Conservation (phyloP, 139 green algal genomes). For the Diplosphaera chodatii region DNA sequence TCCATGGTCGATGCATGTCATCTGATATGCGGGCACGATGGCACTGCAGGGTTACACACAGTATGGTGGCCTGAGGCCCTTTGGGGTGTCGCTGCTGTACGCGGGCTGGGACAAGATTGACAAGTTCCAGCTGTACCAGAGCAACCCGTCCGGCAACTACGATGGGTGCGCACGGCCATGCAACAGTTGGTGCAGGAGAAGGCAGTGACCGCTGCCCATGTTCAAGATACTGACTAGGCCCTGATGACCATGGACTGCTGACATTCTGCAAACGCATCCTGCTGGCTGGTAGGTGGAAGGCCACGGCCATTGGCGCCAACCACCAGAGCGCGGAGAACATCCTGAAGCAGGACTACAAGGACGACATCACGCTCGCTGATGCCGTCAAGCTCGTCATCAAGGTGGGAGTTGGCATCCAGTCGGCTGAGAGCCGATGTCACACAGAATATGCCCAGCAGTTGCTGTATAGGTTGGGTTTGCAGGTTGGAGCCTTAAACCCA, state of each 20-base stretch:
- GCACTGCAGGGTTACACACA: slow-evolving; percentile 87
- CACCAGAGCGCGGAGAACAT: slow-evolving; percentile 80
- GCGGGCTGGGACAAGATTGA: slow-evolving; percentile 93
- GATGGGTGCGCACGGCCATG: slow-evolving; percentile 57
- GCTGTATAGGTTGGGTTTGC: no score
- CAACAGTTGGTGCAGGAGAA: no score
- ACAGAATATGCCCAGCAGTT: no score
- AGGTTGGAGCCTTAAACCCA: no score
- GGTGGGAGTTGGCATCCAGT: no score
- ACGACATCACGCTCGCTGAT: slow-evolving; percentile 65
- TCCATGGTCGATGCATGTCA: no score
- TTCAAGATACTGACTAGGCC: no score
- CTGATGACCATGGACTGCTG: no score
- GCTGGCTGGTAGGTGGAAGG: slow-evolving; percentile 71
- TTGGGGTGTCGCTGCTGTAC: slow-evolving; percentile 97
- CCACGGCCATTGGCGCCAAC: slow-evolving; percentile 88
- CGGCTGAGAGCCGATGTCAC: no score
- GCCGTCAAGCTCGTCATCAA: slow-evolving; percentile 81
- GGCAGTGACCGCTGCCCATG: no score
- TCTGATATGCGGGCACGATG: no score
- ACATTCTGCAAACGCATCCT: no score
- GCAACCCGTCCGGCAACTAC: slow-evolving; percentile 95
- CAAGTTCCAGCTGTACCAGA: slow-evolving; percentile 97
- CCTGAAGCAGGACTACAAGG: slow-evolving; percentile 89
- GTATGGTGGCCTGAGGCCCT: slow-evolving; percentile 94